Percentiles rank a stretch among this genome's conserved stretches.
These are phyloP conservation scores for Sporothrix sp. DNA, from an alignment of 2,329 filamentous ascomycete genomes.

Conservation along the genomic window DNA sequence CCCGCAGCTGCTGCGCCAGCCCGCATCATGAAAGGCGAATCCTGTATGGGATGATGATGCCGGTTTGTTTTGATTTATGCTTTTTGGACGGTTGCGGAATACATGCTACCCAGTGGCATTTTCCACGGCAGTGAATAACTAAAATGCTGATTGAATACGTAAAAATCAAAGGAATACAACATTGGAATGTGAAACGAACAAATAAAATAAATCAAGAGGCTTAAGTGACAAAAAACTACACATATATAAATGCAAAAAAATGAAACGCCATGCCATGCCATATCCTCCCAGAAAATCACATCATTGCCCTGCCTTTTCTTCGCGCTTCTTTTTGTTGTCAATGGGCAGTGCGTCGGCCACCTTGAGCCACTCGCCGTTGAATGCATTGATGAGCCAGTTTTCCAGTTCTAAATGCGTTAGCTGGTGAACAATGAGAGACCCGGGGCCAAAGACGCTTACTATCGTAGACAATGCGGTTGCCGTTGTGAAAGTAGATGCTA, in stretches of 20 bases:
- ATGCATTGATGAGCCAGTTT: constrained; percentile 93
- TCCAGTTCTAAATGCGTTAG: constrained; percentile 50
- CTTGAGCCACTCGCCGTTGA: constrained; percentile 89
- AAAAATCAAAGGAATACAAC: not conserved
- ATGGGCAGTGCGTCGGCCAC: constrained; percentile 40
- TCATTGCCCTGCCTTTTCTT: not conserved
- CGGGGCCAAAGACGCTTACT: constrained; percentile 47
- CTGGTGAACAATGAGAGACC: constrained; percentile 18
- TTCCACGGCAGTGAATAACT: too few relatives aligned
- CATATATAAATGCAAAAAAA: not conserved
- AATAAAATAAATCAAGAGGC: too few relatives aligned
- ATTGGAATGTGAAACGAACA: too few relatives aligned
- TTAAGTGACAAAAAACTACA: not conserved
- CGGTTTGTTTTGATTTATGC: constrained; percentile 4
- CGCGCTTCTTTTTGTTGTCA: constrained; percentile 13
- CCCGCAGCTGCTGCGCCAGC: constrained; percentile 20
- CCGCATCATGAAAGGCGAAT: not conserved
- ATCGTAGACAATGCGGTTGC: constrained; percentile 82
- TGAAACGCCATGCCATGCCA: not conserved
- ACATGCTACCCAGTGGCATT: too few relatives aligned
- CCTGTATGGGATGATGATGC: not conserved
- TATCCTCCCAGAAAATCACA: not conserved
- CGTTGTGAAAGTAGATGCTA: constrained; percentile 89
- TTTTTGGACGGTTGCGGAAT: too few relatives aligned
- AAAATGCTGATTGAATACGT: too few relatives aligned